phyloP scores from a whole-genome alignment of 2,329 filamentous ascomycete genomes.

The Aspergillus viridinutans region DNA sequence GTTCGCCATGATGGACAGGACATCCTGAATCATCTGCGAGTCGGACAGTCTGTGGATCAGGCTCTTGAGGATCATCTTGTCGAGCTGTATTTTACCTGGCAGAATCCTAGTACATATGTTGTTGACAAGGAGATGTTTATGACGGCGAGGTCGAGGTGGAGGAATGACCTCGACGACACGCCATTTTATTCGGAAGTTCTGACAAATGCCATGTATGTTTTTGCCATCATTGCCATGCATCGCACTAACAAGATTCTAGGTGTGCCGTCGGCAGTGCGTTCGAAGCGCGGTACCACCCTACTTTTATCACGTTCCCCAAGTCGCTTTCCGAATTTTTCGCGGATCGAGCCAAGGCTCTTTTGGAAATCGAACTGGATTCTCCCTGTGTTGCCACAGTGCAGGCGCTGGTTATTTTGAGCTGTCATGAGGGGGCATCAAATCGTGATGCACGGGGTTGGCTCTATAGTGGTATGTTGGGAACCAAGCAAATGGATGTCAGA shows the following conservation, averaged over 20 bases:
- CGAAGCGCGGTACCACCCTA: conserved; percentile 42
- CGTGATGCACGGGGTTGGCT: conserved; percentile 46
- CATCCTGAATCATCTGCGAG: conserved; percentile 39
- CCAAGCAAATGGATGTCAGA: not conserved
- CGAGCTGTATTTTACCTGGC: conserved; percentile 47
- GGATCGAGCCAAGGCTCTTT: conserved; percentile 41
- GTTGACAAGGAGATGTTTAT: conserved; percentile 43
- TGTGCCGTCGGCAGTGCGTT: conserved; percentile 43
- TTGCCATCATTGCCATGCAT: not conserved
- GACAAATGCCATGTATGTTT: conserved; percentile 39
- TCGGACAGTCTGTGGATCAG: conserved; percentile 39
- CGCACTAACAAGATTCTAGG: conserved; percentile 20
- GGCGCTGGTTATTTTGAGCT: conserved; percentile 44
- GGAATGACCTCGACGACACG: conserved; percentile 36
- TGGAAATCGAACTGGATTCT: conserved; percentile 47
- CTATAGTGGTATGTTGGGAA: conserved; percentile 37
- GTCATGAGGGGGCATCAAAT: conserved; percentile 42
- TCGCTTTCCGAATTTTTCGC: conserved; percentile 36
- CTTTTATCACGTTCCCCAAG: conserved; percentile 38
- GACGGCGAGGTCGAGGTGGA: conserved; percentile 32
- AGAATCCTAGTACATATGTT: conserved; percentile 45
- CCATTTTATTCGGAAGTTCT: conserved; percentile 39
- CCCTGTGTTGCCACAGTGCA: conserved; percentile 48
- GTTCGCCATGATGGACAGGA: conserved; percentile 38
- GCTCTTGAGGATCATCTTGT: conserved; percentile 43